phyloP scores from a whole-genome alignment of 306 rosid genomes.

The Ormosia semicastrata region DNA sequence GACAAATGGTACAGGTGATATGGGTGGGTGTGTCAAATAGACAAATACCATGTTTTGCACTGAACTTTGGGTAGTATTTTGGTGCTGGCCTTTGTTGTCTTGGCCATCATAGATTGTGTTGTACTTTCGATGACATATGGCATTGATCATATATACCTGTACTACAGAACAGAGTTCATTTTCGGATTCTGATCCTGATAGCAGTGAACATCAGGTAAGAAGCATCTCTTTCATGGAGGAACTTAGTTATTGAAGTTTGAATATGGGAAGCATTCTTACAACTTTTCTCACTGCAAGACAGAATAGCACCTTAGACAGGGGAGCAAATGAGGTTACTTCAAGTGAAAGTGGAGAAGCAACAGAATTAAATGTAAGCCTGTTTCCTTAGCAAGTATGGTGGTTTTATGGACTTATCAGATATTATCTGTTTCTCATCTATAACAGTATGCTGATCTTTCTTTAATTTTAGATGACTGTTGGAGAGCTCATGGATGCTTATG shows the following conservation, averaged over 20 bases:
- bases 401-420: conserved; percentile 10
- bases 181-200: conserved; percentile 54
- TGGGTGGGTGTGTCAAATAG: conserved; percentile 26
- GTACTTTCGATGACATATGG: conserved; percentile 15
- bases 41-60: conserved; percentile 23
- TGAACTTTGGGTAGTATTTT: conserved; percentile 18
- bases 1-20: not conserved
- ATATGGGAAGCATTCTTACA: conserved; percentile 32
- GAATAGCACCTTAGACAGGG: conserved; percentile 53
- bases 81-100: conserved; percentile 12
- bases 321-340: conserved; percentile 43
- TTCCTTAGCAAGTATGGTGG: conserved; percentile 8
- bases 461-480: conserved; percentile 76
- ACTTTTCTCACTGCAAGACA: conserved; percentile 45
- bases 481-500: conserved; percentile 78
- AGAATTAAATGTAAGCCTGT: conserved; percentile 56
- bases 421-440: conserved; percentile 24
- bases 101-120: not conserved
- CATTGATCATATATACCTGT: conserved; percentile 35
- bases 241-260: conserved; percentile 31
- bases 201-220: conserved; percentile 63
- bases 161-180: conserved; percentile 54
- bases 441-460: conserved; percentile 28
- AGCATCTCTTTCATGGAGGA: conserved; percentile 19
- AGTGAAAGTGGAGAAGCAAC: conserved; percentile 50